Percentiles rank a stretch among this genome's conserved stretches.
Conservation (phyloP, 768 basidiomycete species). For the Tephrocybe sp. region DNA sequence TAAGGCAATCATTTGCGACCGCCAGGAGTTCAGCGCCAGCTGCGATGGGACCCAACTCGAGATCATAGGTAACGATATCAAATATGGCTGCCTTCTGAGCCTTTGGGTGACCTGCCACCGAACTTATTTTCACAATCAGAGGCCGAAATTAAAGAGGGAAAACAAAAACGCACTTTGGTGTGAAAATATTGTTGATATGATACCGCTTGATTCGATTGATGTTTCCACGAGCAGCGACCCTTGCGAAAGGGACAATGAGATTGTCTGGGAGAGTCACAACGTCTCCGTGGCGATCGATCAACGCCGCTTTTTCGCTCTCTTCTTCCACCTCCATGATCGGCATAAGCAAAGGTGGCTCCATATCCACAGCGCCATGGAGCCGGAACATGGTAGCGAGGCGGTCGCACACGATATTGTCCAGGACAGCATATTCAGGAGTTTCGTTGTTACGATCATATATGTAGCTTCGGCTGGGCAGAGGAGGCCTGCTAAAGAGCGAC, state of each 20-base stretch:
- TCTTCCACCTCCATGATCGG: constrained; percentile 65
- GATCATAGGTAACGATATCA: constrained; percentile 80
- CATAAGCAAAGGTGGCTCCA: constrained; percentile 82
- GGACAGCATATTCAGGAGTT: constrained; percentile 62
- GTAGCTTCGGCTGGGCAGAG: constrained; percentile 60
- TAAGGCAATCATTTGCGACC: constrained; percentile 62
- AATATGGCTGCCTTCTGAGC: constrained; percentile 73
- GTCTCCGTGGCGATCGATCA: constrained; percentile 81
- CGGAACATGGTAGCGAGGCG: constrained; percentile 75
- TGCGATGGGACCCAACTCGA: constrained; percentile 58
- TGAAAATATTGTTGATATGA: constrained; percentile 72
- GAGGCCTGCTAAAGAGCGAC: constrained; percentile 73
- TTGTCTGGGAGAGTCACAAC: constrained; percentile 72
- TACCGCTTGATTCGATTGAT: constrained; percentile 78
- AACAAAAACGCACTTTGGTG: constrained; percentile 49
- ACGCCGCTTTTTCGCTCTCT: constrained; percentile 61
- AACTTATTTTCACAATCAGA: constrained; percentile 31
- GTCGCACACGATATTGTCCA: constrained; percentile 77
- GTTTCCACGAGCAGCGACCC: constrained; percentile 68
- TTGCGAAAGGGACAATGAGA: constrained; percentile 74
- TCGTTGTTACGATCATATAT: constrained; percentile 74
- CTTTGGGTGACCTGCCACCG: constrained; percentile 71
- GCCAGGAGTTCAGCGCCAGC: constrained; percentile 75
- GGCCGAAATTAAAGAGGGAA: constrained; percentile 7
- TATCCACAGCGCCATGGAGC: constrained; percentile 87